Evolutionary conservation across 2,329 filamentous ascomycete species (phyloP), one percentile per base, ranked within the genome.

Genomic region (Xylaria arbuscula): DNA sequence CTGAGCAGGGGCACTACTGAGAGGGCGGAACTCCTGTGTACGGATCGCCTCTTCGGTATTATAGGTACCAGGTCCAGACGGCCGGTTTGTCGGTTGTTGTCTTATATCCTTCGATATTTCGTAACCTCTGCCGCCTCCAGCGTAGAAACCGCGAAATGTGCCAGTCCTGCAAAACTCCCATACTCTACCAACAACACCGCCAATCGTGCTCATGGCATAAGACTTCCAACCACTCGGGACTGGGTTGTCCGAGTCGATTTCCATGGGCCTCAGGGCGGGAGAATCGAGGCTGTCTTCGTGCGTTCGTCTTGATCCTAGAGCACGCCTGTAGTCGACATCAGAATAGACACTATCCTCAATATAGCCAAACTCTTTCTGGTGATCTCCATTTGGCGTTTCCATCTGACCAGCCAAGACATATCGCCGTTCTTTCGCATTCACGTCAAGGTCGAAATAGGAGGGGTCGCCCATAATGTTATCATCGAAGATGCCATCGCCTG

Each of bases 131-230:
- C 94, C 95, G 2, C 92, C 93, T 8, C 94, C 95, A 13, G 94
- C 93, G 70, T 94, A 90, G 78, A 98, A 98, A 0, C 94, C 94
- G 63, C 87, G 87, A 76, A 98, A 97, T 0, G 92, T 88, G 9
- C 86, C 88, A 0, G 83, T 82, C 78, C 84, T 92, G 82, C 94
- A 97, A 75, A 97, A 96, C 73, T 94, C 88, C 87, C 93, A 94
- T 0, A 97, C 89, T 75, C 91, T 95, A 19, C 93, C 92, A 1
- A 92, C 88, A 3, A 92, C 88, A 34, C 85, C 88, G 1, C 89
- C 89, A 8, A 93, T 85, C 0, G 91, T 85, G 48, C 82, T 86
- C 38, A 93, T 82, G 5, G 91, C 86, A 57, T 87, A 80, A 19
- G 83, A 82, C 36, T 87, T 85, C 90, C 89, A 91, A 45, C 84